Base-by-base conservation (phyloP, 768 basidiomycete genomes). In the Astraeus odoratus region DNA sequence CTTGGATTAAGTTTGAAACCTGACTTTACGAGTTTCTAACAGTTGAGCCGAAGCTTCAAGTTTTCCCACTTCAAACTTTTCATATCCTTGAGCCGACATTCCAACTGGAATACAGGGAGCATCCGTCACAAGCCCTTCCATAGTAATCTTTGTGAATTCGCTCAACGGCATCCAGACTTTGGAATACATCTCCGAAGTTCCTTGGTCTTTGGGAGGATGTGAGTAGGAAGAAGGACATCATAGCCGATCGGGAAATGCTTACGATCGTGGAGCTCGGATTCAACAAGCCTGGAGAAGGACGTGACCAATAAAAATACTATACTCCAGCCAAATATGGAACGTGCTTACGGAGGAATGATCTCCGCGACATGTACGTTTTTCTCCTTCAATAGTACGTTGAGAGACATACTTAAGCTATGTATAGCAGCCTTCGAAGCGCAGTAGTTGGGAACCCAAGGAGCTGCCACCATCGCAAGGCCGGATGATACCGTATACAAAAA, bases 231-330 rank as follows among this genome's bases (percentile, higher is more conserved):
- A 29, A 23, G 3, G n/a, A n/a, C 12, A 33, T 39, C 3, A 8
- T 30, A 3, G 37, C 8, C 18, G 1, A 8, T 38, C n/a, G 19
- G 29, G 3, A 54, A 71, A 51, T 8, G 19, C 37, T 39, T 51
- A 77, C 78, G 67, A 50, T 80, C 78, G 52, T 82, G 78, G 24
- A 81, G 62, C 52, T 81, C 79, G 3, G 77, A 80, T 59, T 81
- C 79, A 8, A 78, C 76, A 8, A 81, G 65, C 9, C 77, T 79
- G 43, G 8, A 20, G 36, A 47, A n/a, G 33, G 13, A 35, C 16
- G 12, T 24, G 9, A 33, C 22, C 36, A 42, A 27, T 36, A 23
- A 29, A 26, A 15, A 18, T 16, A 12, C 10, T n/a, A 10, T 15
- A 5, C 42, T n/a, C 13, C 12, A n/a, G 22, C 9, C 24, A 33